A percentile compares a stretch with the other conserved stretches of the same genome.
Conservation (phyloP, 2,329 filamentous ascomycete genomes). For the Zymoseptoria crescenta region DNA sequence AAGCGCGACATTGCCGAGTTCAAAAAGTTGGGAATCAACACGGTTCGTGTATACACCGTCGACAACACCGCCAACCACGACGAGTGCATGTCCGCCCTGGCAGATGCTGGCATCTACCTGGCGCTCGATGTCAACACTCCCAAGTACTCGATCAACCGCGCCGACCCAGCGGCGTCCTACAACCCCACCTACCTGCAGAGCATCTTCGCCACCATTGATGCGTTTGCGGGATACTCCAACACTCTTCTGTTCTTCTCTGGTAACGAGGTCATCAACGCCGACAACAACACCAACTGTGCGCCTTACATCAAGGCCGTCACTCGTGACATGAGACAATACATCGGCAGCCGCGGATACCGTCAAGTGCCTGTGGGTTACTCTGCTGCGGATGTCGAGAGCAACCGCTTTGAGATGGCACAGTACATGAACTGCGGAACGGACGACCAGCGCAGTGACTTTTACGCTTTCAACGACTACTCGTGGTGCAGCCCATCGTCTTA, state of each 20-base stretch:
- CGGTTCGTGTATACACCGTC: conserved; percentile 83
- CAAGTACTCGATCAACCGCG: conserved; percentile 78
- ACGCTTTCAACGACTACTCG: conserved; percentile 84
- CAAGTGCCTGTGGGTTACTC: conserved; percentile 72
- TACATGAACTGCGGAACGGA: conserved; percentile 93
- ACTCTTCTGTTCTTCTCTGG: conserved; percentile 77
- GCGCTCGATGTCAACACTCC: conserved; percentile 90
- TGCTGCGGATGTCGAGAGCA: conserved; percentile 75
- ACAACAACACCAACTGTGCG: conserved; percentile 54
- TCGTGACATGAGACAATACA: conserved; percentile 73
- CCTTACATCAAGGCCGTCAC: conserved; percentile 67
- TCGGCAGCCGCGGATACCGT: conserved; percentile 61
- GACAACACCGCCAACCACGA: conserved; percentile 80
- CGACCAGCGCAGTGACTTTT: conserved; percentile 79
- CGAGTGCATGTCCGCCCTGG: conserved; percentile 73
- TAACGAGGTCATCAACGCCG: conserved; percentile 63
- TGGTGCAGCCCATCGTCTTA: conserved; percentile 71
- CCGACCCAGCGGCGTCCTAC: conserved; percentile 66
- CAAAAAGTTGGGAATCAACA: conserved; percentile 81
- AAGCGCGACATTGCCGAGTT: conserved; percentile 74
- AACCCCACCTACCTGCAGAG: conserved; percentile 78
- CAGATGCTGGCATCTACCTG: conserved; percentile 82
- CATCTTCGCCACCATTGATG: conserved; percentile 81
- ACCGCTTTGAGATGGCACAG: conserved; percentile 75
- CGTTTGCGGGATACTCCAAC: conserved; percentile 75